Conservation (phyloP, 208 protist genomes). For the Wallacemonas sp. region DNA sequence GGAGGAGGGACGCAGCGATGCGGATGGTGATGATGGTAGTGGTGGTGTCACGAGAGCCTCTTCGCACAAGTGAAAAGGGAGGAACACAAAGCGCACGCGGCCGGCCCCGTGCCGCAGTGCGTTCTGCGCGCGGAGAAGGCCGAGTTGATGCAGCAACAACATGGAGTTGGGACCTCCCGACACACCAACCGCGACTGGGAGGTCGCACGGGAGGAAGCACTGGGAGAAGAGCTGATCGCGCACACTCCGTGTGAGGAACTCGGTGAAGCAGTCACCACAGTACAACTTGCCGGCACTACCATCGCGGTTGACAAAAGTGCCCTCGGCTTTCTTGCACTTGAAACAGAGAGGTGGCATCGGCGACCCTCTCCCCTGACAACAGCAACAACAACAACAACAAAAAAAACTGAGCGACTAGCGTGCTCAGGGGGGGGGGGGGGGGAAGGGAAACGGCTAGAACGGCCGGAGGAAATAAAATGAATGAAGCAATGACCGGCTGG, state of each 20-base stretch:
- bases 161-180: slow-evolving; percentile 74
- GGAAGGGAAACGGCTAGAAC: too few species aligned
- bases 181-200: slow-evolving; percentile 71
- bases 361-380: too few species aligned
- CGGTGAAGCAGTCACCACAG: slow-evolving; percentile 70
- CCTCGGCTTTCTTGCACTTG: slow-evolving; percentile 63
- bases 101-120: slow-evolving; percentile 21
- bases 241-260: slow-evolving; percentile 52
- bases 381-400: too few species aligned
- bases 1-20: background rate
- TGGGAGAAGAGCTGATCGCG: slow-evolving; percentile 59
- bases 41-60: slow-evolving; percentile 56
- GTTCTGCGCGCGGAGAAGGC: slow-evolving; percentile 45
- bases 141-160: slow-evolving; percentile 66
- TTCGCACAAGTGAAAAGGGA: slow-evolving; percentile 77
- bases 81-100: slow-evolving; percentile 31
- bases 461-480: background rate
- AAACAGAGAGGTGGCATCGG: slow-evolving; percentile 45
- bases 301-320: slow-evolving; percentile 50
- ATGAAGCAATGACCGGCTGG: too few species aligned
- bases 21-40: background rate
- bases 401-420: too few species aligned
- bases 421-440: too few species aligned
- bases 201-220: slow-evolving; percentile 60
- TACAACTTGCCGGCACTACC: slow-evolving; percentile 71